Base-by-base conservation (phyloP, 331 rosid genomes). In the Cydonia oblonga region DNA sequence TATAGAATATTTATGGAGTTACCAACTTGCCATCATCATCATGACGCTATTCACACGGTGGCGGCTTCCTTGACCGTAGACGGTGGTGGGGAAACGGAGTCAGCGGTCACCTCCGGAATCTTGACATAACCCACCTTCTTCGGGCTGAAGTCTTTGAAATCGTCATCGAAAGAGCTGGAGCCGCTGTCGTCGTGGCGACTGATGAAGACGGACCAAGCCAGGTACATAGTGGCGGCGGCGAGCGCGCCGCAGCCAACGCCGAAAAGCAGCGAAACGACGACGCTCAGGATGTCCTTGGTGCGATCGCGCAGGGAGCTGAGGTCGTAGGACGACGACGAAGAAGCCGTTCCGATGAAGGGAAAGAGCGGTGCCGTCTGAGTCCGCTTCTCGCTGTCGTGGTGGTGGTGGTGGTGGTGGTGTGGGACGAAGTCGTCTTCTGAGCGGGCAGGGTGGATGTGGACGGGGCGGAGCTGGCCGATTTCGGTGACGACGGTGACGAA, bases 171-270 rank as follows among this genome's bases (percentile, higher is more conserved):
- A n/a, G 72, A 82, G 29, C 79, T 75, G 7, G 79, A 70, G 56
- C 46, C 81, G 56, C 66, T 25, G 9, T 79, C 85, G 38, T 44
- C 42, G 12, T 9, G 76, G 73, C 87, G 89, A 42, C 65, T 60
- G 71, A 87, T 30, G 81, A 86, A 84, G 69, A 91, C 81, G 9
- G 96, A 88, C 89, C 92, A 91, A 18, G 86, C 93, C 66, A 95
- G 72, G 83, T 91, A 95, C 96, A 95, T 78, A 73, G 96, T 84
- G 29, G 96, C 96, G 40, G 96, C 93, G 18, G 93, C 82, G 72
- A 95, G 93, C 33, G 93, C 96, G 2, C 99, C 99, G 61, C 96
- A 90, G 14, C 93, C 92, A 19, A 89, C 86, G 38, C 99, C 99
- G 65, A 95, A 91, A 49, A 95, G 96, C 68, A 95, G 64, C 28